These are phyloP conservation scores for Hymenoscyphus fructigenus DNA, from an alignment of 2,329 filamentous ascomycete species.

Conservation along the genomic window DNA sequence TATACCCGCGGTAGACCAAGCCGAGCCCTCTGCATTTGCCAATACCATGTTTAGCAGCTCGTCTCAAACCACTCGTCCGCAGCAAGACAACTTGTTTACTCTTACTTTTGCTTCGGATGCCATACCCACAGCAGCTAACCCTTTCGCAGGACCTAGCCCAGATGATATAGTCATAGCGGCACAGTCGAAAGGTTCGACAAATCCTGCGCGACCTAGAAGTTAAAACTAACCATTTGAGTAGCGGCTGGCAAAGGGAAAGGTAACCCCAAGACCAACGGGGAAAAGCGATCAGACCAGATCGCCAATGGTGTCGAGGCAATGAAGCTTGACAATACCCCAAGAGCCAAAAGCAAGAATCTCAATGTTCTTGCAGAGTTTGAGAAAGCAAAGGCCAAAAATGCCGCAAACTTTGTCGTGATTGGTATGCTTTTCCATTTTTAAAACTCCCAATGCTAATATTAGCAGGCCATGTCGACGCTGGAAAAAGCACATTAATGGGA, in stretches of 20 bases:
- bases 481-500: constrained; percentile 97
- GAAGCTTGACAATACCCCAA: constrained; percentile 52
- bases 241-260: constrained; percentile 43
- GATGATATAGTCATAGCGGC: constrained; percentile 87
- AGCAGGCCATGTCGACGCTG: constrained; percentile 90
- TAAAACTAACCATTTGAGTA: constrained; percentile 42
- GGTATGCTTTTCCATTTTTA: constrained; percentile 48
- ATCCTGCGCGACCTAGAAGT: constrained; percentile 32
- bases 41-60: constrained; percentile 44
- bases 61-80: constrained; percentile 18
- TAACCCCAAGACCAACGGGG: constrained; percentile 39
- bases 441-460: constrained; percentile 11
- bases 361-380: constrained; percentile 81
- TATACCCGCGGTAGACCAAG: constrained; percentile 28
- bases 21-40: constrained; percentile 41
- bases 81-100: constrained; percentile 34
- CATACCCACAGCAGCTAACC: constrained; percentile 48
- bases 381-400: constrained; percentile 73
- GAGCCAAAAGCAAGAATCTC: constrained; percentile 73
- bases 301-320: constrained; percentile 47
- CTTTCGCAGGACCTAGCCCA: constrained; percentile 84
- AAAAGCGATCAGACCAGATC: constrained; percentile 43
- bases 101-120: constrained; percentile 41
- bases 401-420: constrained; percentile 88
- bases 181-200: constrained; percentile 79